These are phyloP conservation scores for Gnetum montanum DNA, from an alignment of 75 land plant genomes.

Conservation along the genomic window DNA sequence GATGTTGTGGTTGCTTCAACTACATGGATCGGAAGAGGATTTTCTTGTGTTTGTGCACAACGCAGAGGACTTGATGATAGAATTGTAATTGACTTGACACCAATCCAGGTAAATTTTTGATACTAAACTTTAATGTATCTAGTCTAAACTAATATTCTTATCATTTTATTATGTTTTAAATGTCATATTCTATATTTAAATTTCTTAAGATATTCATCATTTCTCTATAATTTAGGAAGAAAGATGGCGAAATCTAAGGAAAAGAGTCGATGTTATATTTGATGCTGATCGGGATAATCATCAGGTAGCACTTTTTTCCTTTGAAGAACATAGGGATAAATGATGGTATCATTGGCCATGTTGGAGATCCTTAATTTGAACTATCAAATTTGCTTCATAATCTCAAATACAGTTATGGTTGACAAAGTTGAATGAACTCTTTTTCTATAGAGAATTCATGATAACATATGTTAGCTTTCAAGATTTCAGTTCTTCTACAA, in stretches of 20 bases:
- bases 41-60: constrained; percentile 47
- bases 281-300: constrained; percentile 41
- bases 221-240: constrained; percentile 37
- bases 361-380: too few species aligned
- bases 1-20: constrained; percentile 30
- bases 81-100: constrained; percentile 24
- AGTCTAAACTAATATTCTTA: too few species aligned
- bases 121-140: neutral
- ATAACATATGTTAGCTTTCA: too few species aligned
- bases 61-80: constrained; percentile 27
- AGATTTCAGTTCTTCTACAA: too few species aligned
- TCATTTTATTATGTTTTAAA: neutral
- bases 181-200: neutral
- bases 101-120: constrained; percentile 17
- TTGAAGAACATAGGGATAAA: too few species aligned
- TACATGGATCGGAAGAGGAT: constrained; percentile 40
- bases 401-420: too few species aligned
- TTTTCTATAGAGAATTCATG: too few species aligned
- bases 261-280: constrained; percentile 38
- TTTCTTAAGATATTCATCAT: neutral
- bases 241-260: constrained; percentile 39
- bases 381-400: too few species aligned
- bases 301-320: too few species aligned
- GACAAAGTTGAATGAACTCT: too few species aligned
- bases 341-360: too few species aligned